phyloP scores from a whole-genome alignment of 192 early-diverging fungal genomes.

The Linnemannia schmuckeri region DNA sequence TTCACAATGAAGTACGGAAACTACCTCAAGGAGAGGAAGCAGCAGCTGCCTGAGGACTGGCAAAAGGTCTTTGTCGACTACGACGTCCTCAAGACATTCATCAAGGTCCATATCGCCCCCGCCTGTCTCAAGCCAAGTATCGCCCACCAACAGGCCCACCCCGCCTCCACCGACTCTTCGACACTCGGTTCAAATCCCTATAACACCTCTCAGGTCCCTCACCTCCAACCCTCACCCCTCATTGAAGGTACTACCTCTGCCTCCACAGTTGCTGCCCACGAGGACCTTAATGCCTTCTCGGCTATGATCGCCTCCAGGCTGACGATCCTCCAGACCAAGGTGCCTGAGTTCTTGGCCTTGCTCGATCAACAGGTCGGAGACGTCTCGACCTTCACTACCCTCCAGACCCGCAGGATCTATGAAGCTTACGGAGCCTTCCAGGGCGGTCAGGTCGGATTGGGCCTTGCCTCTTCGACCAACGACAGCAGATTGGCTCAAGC shows the following conservation, averaged over 20 bases:
- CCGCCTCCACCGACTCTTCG: slow-evolving; percentile 29
- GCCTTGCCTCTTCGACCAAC: slow-evolving; percentile 7
- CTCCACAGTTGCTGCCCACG: slow-evolving; percentile 26
- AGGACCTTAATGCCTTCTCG: slow-evolving; percentile 66
- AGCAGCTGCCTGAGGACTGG: slow-evolving; percentile 76
- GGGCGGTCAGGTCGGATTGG: slow-evolving; percentile 33
- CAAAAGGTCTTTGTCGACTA: slow-evolving; percentile 80
- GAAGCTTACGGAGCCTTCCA: slow-evolving; percentile 48
- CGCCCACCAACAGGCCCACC: slow-evolving; percentile 56
- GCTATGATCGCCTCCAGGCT: slow-evolving; percentile 69
- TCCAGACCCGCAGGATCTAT: slow-evolving; percentile 49
- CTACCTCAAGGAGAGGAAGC: slow-evolving; percentile 74
- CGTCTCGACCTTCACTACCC: slow-evolving; percentile 63
- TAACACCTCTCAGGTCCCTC: slow-evolving; percentile 65
- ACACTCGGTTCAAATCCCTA: slow-evolving; percentile 4
- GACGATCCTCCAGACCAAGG: slow-evolving; percentile 65
- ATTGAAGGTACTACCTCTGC: slow-evolving; percentile 42
- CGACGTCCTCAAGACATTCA: slow-evolving; percentile 71
- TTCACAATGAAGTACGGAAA: slow-evolving; percentile 80
- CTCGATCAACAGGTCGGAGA: slow-evolving; percentile 77
- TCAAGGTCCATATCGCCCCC: slow-evolving; percentile 73
- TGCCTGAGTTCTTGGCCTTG: slow-evolving; percentile 75
- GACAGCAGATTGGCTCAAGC: slow-evolving; percentile 31
- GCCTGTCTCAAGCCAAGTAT: slow-evolving; percentile 66
- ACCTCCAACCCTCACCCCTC: slow-evolving; percentile 58